Evolutionary conservation across 2,329 filamentous ascomycete species (phyloP), one percentile per base, ranked within the genome.

Genomic region (Fusarium oxysporum): DNA sequence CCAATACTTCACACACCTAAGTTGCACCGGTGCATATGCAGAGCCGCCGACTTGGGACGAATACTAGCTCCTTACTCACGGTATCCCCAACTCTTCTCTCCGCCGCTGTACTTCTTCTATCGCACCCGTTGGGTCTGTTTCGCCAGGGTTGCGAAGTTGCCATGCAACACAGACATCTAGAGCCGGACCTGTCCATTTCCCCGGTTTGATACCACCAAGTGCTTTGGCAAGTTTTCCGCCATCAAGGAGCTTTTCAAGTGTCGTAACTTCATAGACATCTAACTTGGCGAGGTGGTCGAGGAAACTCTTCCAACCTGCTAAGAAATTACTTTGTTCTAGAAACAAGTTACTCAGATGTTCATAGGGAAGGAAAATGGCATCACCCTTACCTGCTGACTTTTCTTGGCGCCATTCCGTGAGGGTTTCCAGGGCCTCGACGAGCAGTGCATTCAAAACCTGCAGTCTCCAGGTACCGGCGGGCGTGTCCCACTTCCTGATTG

Each of bases 111-210:
- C 86, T 77, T 91, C 89, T 51, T 91, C 86, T 59, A 94, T 82
- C 3, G 88, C 91, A 6, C 85, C 88, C 11, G 83, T 77, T 11
- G 85, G 81, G 69, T 95, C 92, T 7, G 86, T 89, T 64, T 84
- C 85, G 8, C 86, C 86, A 0, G 95, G 94, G 78, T 98, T 90
- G 41, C 93, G 88, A 58, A 98, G 87, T 82, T 98, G 96, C 95
- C 95, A 98, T 68, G 91, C 91, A 81, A 97, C 89, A 68, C 94
- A 93, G 8, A 95, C 85, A 37, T 97, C 92, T 51, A 97, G 83
- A 7, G 95, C 95, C 50, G 87, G 86, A 60, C 90, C 90, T 87
- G 97, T 92, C 96, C 96, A 98, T n/a, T 86, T 91, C 2, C 94
- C 94, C 1, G 93, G 92, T 71, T 90, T 91, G n/a, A 88, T 83